These are phyloP conservation scores for Nicotiana tabacum DNA, from an alignment of 257 asterid species.

Conservation along the genomic window DNA sequence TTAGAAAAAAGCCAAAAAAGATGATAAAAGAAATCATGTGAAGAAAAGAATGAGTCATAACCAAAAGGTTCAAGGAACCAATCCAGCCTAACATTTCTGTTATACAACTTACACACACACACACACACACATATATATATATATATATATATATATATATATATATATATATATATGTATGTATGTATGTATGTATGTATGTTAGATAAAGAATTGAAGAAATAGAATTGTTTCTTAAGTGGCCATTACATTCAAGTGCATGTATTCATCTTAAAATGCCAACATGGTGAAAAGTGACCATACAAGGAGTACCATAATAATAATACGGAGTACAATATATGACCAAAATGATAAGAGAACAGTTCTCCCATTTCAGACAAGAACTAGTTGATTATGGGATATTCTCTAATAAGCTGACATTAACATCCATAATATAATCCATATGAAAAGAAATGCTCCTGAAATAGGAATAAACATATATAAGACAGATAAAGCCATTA, in stretches of 20 bases:
- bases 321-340: not conserved
- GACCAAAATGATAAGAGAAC: not conserved
- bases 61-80: slow-evolving; percentile 4
- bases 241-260: not conserved
- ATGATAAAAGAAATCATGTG: not conserved
- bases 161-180: no score
- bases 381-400: slow-evolving; percentile 6
- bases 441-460: not conserved
- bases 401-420: not conserved
- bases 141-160: no score
- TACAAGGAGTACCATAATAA: not conserved
- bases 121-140: not conserved
- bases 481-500: not conserved
- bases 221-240: not conserved
- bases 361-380: slow-evolving; percentile 6
- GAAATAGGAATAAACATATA: not conserved
- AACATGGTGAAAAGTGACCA: not conserved
- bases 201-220: not conserved
- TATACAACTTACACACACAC: not conserved
- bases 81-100: slow-evolving; percentile 17
- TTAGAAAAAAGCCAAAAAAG: not conserved
- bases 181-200: no score
- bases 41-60: slow-evolving; percentile 17
- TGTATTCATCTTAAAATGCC: not conserved
- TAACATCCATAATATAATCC: not conserved